phyloP scores from a whole-genome alignment of 225 moss, liverwort and hornwort species.

The Physcomitrellopsis africana region DNA sequence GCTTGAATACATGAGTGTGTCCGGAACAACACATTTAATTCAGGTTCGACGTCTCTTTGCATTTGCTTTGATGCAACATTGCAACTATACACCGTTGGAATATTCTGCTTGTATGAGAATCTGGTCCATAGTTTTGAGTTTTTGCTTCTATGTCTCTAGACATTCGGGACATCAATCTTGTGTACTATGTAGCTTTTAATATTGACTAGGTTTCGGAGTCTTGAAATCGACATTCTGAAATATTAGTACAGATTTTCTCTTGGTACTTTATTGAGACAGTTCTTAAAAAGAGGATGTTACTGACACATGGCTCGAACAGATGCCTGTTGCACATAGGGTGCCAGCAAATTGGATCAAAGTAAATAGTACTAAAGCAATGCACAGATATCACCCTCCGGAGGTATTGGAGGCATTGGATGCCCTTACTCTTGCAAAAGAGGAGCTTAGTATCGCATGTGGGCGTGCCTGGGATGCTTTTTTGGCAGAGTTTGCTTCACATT shows the following conservation, averaged over 20 bases:
- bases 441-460: constrained; percentile 71
- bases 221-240: neutral
- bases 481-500: constrained; percentile 83
- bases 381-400: constrained; percentile 90
- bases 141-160: neutral
- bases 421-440: constrained; percentile 80
- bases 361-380: constrained; percentile 72
- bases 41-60: constrained; percentile 56
- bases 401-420: constrained; percentile 71
- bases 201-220: neutral
- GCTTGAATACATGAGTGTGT: constrained; percentile 69
- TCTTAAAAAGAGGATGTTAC: neutral
- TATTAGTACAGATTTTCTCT: neutral
- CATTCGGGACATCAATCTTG: constrained; percentile 9
- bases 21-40: constrained; percentile 74
- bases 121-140: constrained; percentile 17
- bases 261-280: constrained; percentile 6
- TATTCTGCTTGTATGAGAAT: constrained; percentile 13
- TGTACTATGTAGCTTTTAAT: neutral
- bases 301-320: constrained; percentile 43
- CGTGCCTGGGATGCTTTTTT: constrained; percentile 89
- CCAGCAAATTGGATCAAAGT: constrained; percentile 93
- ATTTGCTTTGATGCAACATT: constrained; percentile 3
- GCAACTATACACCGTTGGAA: neutral
- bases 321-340: constrained; percentile 75